Conservation (phyloP, 2,329 filamentous ascomycete species). For the Pyrenochaeta sp. region DNA sequence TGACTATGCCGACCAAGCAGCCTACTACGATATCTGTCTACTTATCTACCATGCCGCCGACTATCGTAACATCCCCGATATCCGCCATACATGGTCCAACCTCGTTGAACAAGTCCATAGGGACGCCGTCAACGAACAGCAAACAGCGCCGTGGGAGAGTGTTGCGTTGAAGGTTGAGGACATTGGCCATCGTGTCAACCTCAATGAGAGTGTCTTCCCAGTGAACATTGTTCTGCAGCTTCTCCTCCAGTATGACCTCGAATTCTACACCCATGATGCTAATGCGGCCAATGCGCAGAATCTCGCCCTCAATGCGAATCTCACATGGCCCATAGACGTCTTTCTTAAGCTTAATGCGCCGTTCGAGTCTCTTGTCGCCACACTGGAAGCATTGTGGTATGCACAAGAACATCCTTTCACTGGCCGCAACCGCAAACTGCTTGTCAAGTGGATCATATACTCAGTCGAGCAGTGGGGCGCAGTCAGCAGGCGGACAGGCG, state of each 20-base stretch:
- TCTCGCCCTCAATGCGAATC: slow-evolving; percentile 30
- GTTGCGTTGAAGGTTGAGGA: slow-evolving; percentile 69
- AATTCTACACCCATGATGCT: slow-evolving; percentile 58
- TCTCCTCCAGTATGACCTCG: slow-evolving; percentile 53
- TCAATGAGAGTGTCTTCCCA: slow-evolving; percentile 65
- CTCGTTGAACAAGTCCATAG: slow-evolving; percentile 73
- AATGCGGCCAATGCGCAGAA: slow-evolving; percentile 19
- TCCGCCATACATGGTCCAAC: slow-evolving; percentile 83
- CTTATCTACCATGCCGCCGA: slow-evolving; percentile 92
- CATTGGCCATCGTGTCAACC: slow-evolving; percentile 64
- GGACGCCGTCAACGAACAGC: slow-evolving; percentile 57
- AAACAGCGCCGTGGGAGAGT: slow-evolving; percentile 72
- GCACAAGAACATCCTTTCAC: slow-evolving; percentile 71
- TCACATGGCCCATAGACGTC: slow-evolving; percentile 70
- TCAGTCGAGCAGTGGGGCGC: slow-evolving; percentile 68
- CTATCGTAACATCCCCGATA: slow-evolving; percentile 85
- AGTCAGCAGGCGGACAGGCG: slow-evolving; percentile 61
- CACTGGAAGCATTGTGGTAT: slow-evolving; percentile 73
- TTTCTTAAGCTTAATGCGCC: slow-evolving; percentile 70
- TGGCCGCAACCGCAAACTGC: slow-evolving; percentile 61
- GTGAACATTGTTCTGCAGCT: slow-evolving; percentile 53
- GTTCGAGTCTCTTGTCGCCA: slow-evolving; percentile 67
- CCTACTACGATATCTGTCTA: slow-evolving; percentile 92
- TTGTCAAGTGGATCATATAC: slow-evolving; percentile 70
- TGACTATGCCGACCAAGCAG: slow-evolving; percentile 85